Conservation (phyloP, 257 asterid species). For the Primulina tabacum region DNA sequence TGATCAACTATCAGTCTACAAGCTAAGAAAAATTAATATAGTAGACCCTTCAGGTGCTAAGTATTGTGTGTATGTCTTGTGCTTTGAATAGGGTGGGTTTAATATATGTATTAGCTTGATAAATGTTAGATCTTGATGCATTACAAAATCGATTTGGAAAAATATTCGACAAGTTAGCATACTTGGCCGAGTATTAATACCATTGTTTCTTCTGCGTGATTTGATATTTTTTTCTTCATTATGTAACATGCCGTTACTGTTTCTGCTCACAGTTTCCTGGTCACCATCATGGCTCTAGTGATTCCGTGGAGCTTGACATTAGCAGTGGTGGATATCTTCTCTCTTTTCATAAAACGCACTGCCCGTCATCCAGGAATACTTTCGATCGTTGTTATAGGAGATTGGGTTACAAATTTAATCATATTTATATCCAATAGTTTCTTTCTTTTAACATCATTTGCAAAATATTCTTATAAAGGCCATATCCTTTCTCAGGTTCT, state of each 20-base stretch:
- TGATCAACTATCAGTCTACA: no score
- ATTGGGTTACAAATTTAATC: conserved; percentile 54
- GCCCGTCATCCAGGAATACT: conserved; percentile 57
- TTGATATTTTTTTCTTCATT: background rate
- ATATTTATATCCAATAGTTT: no score
- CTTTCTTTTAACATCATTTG: background rate
- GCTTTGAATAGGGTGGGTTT: background rate
- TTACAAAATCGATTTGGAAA: background rate
- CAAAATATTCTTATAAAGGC: background rate
- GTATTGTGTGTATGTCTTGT: background rate
- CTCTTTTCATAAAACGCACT: conserved; percentile 61
- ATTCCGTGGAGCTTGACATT: conserved; percentile 89
- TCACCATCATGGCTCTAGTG: conserved; percentile 82
- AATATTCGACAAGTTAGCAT: background rate
- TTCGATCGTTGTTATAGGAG: conserved; percentile 64
- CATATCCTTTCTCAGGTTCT: conserved; percentile 42
- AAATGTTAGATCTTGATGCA: background rate
- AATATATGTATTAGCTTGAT: background rate
- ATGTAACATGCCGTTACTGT: background rate
- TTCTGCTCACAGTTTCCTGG: conserved; percentile 63
- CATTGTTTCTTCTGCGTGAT: background rate
- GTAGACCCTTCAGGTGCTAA: background rate
- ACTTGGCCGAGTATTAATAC: background rate
- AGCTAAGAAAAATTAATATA: no score
- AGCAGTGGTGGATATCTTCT: conserved; percentile 72